Evolutionary conservation across 176 grass and related monocot species (phyloP).

Genomic region (Triticum turgidum): DNA sequence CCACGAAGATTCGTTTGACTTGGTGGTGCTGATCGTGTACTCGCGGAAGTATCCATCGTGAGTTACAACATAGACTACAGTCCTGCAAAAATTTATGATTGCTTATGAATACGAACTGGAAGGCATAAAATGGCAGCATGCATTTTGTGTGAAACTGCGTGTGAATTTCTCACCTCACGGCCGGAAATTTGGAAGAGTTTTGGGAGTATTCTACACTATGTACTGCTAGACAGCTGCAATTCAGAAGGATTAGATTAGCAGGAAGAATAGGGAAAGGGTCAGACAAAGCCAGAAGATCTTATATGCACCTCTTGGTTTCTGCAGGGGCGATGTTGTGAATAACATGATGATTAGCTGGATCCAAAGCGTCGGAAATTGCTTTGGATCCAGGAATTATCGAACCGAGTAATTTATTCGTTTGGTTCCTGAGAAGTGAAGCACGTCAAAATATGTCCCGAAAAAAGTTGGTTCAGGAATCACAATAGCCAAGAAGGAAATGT

Average conservation of each 20-base stretch:
- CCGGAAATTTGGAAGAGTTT: slow-evolving; percentile 59
- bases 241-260: slow-evolving; percentile 29
- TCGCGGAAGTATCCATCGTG: slow-evolving; percentile 80
- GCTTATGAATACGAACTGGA: background rate
- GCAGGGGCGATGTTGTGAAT: slow-evolving; percentile 71
- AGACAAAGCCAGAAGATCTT: background rate
- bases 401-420: slow-evolving; percentile 56
- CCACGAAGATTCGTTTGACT: slow-evolving; percentile 74
- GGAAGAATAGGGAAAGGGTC: background rate
- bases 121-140: background rate
- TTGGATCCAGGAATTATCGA: slow-evolving; percentile 73
- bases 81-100: slow-evolving; percentile 38
- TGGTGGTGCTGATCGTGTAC: slow-evolving; percentile 44
- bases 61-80: slow-evolving; percentile 59
- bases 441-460: slow-evolving; percentile 19
- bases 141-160: background rate
- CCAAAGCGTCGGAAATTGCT: slow-evolving; percentile 74
- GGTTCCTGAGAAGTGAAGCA: slow-evolving; percentile 54
- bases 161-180: slow-evolving; percentile 49
- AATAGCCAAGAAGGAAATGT: background rate
- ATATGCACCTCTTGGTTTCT: slow-evolving; percentile 68
- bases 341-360: slow-evolving; percentile 91
- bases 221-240: slow-evolving; percentile 61
- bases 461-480: background rate
- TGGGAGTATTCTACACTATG: slow-evolving; percentile 51